phyloP scores from a whole-genome alignment of 441 rosid genomes.

The Gossypium aridum region DNA sequence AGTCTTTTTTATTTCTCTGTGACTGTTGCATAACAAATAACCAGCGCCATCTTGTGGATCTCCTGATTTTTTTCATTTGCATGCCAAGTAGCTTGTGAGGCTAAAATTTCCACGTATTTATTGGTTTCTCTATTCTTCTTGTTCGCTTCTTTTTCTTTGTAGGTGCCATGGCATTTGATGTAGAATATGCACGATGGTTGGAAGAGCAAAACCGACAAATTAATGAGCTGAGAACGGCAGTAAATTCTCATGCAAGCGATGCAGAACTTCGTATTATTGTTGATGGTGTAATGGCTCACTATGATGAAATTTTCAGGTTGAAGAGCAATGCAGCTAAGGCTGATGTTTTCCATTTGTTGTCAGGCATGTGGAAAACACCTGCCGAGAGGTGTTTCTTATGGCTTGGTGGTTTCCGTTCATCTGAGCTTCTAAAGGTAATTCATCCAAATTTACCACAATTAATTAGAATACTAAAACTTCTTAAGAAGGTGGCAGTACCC shows the following conservation, averaged over 20 bases:
- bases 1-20: neutral
- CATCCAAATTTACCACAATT: neutral
- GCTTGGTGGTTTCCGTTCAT: conserved; percentile 99
- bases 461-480: neutral
- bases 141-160: conserved; percentile 16
- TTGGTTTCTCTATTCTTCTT: neutral
- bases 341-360: conserved; percentile 91
- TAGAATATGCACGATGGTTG: conserved; percentile 85
- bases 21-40: neutral
- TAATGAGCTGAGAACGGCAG: conserved; percentile 87
- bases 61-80: neutral
- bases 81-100: neutral
- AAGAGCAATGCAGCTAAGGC: conserved; percentile 90
- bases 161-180: conserved; percentile 98
- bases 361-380: conserved; percentile 99
- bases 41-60: neutral
- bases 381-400: conserved; percentile 98
- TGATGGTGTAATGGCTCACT: conserved; percentile 72
- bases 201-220: conserved; percentile 83
- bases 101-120: neutral
- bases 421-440: conserved; percentile 89
- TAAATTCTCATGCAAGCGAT: conserved; percentile 87
- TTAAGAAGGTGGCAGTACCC: neutral
- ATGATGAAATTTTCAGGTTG: conserved; percentile 88
- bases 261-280: conserved; percentile 84